Evolutionary conservation across 192 early-diverging fungal genomes (phyloP).

Genomic region (Neocallimastix lanati): DNA sequence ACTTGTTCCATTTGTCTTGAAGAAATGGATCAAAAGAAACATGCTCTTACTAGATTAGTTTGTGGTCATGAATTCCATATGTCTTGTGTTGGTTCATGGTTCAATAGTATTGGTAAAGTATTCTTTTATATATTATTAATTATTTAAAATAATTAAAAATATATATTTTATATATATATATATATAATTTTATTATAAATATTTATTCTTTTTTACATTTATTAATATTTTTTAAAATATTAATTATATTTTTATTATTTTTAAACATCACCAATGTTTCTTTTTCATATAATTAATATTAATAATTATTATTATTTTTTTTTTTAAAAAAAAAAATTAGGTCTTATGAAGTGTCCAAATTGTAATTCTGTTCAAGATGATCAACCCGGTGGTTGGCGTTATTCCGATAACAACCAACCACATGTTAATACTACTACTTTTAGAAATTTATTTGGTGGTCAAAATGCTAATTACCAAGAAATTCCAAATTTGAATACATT

Average conservation of each 20-base stretch:
- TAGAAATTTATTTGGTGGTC: not conserved
- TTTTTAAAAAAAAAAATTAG: no score
- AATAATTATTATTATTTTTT: no score
- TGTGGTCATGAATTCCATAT: not conserved
- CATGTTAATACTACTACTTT: not conserved
- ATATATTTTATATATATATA: no score
- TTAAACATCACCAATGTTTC: no score
- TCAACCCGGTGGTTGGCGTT: not conserved
- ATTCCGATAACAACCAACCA: not conserved
- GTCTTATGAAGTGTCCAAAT: not conserved
- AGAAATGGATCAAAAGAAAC: not conserved
- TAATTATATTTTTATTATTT: no score
- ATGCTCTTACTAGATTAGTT: not conserved
- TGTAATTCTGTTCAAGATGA: not conserved
- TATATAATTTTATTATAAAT: no score
- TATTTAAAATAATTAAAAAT: no score
- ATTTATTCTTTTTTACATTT: no score
- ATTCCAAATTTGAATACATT: not conserved
- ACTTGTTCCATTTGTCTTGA: not conserved
- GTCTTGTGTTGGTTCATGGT: not conserved
- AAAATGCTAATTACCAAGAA: not conserved
- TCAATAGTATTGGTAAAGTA: not conserved
- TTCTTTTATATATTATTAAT: no score
- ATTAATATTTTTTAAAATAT: no score
- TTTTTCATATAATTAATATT: no score